These are phyloP conservation scores for Plasmodium adleri DNA, from an alignment of 169 alveolate genomes.

Conservation along the genomic window DNA sequence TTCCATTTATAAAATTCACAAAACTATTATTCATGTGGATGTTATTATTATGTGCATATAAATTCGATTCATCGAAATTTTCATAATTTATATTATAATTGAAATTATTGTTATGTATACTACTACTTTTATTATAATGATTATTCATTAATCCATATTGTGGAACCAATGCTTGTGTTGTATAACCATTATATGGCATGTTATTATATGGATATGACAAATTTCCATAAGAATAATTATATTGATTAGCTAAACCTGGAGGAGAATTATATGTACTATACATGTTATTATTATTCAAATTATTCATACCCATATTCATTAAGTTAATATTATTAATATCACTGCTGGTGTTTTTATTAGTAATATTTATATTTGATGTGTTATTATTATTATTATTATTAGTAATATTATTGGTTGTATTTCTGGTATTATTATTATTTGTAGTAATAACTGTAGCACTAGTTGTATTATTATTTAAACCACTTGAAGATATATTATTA, in stretches of 20 bases:
- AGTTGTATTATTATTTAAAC: background rate
- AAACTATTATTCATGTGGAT: slow-evolving; percentile 63
- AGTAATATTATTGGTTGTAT: background rate
- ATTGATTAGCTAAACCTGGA: slow-evolving; percentile 72
- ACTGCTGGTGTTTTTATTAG: slow-evolving; percentile 56
- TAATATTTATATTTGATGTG: slow-evolving; percentile 20
- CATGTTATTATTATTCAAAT: slow-evolving; percentile 47
- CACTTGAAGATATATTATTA: slow-evolving; percentile 14
- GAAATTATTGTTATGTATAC: slow-evolving; percentile 50
- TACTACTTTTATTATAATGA: slow-evolving; percentile 53
- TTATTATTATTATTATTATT: slow-evolving; percentile 1
- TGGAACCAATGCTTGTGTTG: slow-evolving; percentile 62
- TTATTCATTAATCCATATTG: slow-evolving; percentile 57
- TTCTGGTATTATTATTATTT: background rate
- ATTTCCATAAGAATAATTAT: slow-evolving; percentile 39
- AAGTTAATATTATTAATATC: slow-evolving; percentile 45
- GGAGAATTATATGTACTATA: slow-evolving; percentile 68
- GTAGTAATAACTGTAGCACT: background rate
- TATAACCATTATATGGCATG: slow-evolving; percentile 57
- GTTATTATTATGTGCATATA: slow-evolving; percentile 51
- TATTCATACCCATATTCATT: slow-evolving; percentile 41
- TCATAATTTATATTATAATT: slow-evolving; percentile 67
- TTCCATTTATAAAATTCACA: slow-evolving; percentile 51
- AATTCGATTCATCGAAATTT: slow-evolving; percentile 56
- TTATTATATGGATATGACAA: slow-evolving; percentile 69